Evolutionary conservation across 2,329 filamentous ascomycete genomes (phyloP), one percentile per base, ranked within the genome.

Genomic region (Dothistroma pini): DNA sequence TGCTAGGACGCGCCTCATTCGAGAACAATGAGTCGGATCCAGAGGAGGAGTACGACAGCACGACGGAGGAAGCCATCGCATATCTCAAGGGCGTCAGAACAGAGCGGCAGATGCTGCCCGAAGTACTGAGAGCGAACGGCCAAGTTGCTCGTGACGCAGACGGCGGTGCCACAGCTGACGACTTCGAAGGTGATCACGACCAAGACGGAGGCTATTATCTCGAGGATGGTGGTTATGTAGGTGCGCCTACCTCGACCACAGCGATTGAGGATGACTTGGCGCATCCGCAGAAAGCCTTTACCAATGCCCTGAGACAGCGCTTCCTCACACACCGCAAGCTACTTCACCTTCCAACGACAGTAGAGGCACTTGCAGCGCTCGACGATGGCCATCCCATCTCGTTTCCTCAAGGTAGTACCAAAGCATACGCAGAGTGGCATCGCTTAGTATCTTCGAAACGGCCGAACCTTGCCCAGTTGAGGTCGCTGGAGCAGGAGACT

Each of bases 201-300:
- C 71, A 77, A 57, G 70, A 75, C 21, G 68, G 71, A 35, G 79
- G 83, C 48, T 86, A 86, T 69, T 87, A 85, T 70, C 95, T 90
- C 72, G 79, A 86, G 16, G 90, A 96, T 67, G 92, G 91, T 54
- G 89, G 90, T 41, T 96, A 91, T 73, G 85, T 88, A 25, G 89
- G 87, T 4, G 79, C 82, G 2, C 81, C 84, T 0, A 76, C 80
- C 12, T 67, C 72, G 19, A 69, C 75, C 31, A 62, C 73, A 21
- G n/a, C 58, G 12, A 60, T 69, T 1, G 63, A 68, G 10, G 70
- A 72, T 11, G 72, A 74, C 54, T 16, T 48, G 22, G 59, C 68
- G 21, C 59, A 71, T 58, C 83, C 89, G 0, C 84, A 86, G 72
- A 78, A 86, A 29, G 83, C 83, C 47, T 96, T 91, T 75, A 90